phyloP scores from a whole-genome alignment of 257 asterid genomes.

The Solanum habrochaites region DNA sequence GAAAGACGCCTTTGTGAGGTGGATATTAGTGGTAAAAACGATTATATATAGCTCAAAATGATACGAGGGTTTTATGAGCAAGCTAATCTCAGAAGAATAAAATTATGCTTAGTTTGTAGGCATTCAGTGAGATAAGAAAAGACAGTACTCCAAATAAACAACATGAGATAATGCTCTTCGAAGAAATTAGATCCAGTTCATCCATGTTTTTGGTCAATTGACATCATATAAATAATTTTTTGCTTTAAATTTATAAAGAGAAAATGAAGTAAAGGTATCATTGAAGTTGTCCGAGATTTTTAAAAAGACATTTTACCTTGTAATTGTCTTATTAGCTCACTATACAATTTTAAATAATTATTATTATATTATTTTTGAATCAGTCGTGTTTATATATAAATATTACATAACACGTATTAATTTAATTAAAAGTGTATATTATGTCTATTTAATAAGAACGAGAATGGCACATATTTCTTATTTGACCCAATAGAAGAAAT shows the following conservation, averaged over 20 bases:
- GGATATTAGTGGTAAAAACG: background rate
- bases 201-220: no score
- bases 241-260: no score
- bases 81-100: background rate
- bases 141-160: background rate
- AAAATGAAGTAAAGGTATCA: no score
- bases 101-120: background rate
- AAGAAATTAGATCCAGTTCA: no score
- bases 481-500: background rate
- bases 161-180: background rate
- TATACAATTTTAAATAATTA: no score
- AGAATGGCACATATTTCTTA: background rate
- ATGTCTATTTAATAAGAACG: no score
- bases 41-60: background rate
- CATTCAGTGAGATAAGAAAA: background rate
- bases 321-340: no score
- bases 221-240: background rate
- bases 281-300: fast-evolving
- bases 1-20: background rate
- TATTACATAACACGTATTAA: no score
- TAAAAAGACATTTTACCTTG: no score
- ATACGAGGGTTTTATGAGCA: background rate
- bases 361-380: no score
- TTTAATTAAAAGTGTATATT: no score
- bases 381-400: fast-evolving